Percentiles rank a stretch among this genome's conserved stretches.
phyloP scores from a whole-genome alignment of 768 basidiomycete genomes.

The Agaricus blazei region DNA sequence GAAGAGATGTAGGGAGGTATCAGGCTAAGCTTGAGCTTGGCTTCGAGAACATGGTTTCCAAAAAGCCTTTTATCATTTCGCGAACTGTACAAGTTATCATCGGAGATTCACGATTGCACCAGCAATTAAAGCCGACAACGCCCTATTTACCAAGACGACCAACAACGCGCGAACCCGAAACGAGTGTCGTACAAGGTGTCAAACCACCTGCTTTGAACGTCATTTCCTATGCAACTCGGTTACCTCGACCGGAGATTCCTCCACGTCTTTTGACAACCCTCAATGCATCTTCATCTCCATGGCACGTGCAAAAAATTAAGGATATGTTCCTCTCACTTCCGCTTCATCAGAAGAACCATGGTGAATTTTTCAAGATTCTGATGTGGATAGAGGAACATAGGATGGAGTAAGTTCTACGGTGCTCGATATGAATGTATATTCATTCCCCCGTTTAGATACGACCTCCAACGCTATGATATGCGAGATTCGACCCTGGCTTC shows the following conservation, averaged over 20 bases:
- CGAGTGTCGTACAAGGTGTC: constrained; percentile 34
- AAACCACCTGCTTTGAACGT: constrained; percentile 34
- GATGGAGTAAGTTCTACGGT: constrained; percentile 28
- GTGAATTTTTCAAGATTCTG: constrained; percentile 41
- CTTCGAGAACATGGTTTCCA: constrained; percentile 39
- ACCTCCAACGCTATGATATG: constrained; percentile 35
- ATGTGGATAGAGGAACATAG: constrained; percentile 52
- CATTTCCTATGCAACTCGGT: constrained; percentile 33
- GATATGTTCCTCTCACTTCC: constrained; percentile 32
- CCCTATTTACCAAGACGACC: constrained; percentile 42
- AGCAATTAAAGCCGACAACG: constrained; percentile 33
- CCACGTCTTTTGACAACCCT: constrained; percentile 18
- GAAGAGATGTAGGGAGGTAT: constrained; percentile 37
- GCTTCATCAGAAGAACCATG: constrained; percentile 35
- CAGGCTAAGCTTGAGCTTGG: constrained; percentile 49
- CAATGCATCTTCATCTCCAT: constrained; percentile 20
- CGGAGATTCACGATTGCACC: constrained; percentile 39
- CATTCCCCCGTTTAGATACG: constrained; percentile 22
- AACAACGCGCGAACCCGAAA: constrained; percentile 25
- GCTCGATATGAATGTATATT: background rate
- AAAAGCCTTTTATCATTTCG: constrained; percentile 43
- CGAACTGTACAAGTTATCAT: constrained; percentile 39
- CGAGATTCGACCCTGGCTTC: constrained; percentile 23
- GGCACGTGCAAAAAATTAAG: constrained; percentile 25
- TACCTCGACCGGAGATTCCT: constrained; percentile 38